Evolutionary conservation across 441 rosid genomes (phyloP), one percentile per base, ranked within the genome.

Genomic region (Arabidopsis hybrid): DNA sequence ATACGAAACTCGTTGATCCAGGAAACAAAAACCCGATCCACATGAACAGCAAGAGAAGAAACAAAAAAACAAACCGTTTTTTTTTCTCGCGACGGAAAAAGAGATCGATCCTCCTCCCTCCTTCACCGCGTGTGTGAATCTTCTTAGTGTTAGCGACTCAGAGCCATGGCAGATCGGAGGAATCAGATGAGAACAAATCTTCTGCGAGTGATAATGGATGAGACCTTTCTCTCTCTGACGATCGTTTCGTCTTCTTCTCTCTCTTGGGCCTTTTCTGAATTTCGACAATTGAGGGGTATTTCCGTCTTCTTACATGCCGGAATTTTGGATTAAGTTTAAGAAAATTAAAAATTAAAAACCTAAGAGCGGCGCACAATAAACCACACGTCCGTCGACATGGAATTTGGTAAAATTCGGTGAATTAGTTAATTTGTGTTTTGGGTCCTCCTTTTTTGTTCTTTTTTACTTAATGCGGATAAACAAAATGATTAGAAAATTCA

Each of bases 371-470:
- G 78, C 72, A 2, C 8, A 5, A 5, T 17, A 2, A 11, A 46
- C 29, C 18, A 35, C 40, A 67, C 14, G 29, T 9, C 53, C 68
- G 73, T 82, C 85, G 79, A 78, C 84, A 69, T 79, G 40, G 10
- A 29, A 21, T 21, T 21, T 21, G 26, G 26, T 21, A 21, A 21
- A 21, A 21, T 21, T 45, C 6, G 17, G 18, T 45, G n/a, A 38
- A 38, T 52, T 58, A 40, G 70, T 64, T 55, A 16, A 52, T 7
- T 31, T 52, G 7, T 21, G 26, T 34, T 45, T 57, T 3, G n/a
- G 56, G 13, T 55, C 51, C 60, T 18, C 4, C 16, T 18, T 3
- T 3, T 10, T 10, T 10, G 0, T 60, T 60, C 14, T 1, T n/a
- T n/a, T 35, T 17, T 49, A 35, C 57, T 49, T 47, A 65, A 65